Evolutionary conservation across 306 rosid genomes (phyloP).

Genomic region (Inga leiocalycina): DNA sequence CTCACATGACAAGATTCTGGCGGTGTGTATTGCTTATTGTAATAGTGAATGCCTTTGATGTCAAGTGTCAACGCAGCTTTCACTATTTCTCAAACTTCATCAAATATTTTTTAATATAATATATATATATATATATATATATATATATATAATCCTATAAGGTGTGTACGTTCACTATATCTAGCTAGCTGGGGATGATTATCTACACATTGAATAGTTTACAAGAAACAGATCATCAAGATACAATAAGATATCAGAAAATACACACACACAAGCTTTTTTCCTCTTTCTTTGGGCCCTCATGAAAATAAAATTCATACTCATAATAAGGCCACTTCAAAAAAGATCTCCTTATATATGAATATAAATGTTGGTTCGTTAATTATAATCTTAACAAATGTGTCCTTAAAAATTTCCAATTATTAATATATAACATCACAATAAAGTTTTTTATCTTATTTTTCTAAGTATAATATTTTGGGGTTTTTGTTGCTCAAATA

Average conservation of each 20-base stretch:
- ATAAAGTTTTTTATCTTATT: no score
- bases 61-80: background rate
- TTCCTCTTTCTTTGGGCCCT: no score
- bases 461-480: background rate
- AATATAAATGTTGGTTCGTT: background rate
- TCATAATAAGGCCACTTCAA: background rate
- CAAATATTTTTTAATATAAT: background rate
- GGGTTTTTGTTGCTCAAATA: no score
- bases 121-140: no score
- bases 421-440: background rate
- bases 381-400: background rate
- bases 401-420: background rate
- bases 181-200: no score
- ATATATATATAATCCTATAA: no score
- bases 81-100: background rate
- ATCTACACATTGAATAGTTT: background rate
- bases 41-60: background rate
- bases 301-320: background rate
- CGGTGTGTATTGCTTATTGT: background rate
- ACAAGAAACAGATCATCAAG: background rate
- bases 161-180: no score
- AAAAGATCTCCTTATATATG: background rate
- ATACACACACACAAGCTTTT: background rate
- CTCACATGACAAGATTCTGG: constrained; percentile 7
- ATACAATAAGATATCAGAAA: background rate